These are phyloP conservation scores for Abrus pulchellus DNA, from an alignment of 306 rosid species.

Conservation along the genomic window DNA sequence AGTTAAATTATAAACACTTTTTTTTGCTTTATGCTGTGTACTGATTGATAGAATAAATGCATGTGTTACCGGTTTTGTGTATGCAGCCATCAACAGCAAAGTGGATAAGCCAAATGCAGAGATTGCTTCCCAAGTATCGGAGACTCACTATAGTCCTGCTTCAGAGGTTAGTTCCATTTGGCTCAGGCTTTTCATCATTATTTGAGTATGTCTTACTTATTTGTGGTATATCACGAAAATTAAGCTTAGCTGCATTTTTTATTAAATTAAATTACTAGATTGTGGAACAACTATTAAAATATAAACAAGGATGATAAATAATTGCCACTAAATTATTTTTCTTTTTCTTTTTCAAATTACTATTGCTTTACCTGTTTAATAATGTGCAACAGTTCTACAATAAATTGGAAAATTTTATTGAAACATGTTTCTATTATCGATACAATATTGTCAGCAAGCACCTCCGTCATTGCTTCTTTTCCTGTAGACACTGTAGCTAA, in stretches of 20 bases:
- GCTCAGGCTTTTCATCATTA: not conserved
- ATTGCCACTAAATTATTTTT: not conserved
- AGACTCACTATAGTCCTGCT: constrained; percentile 56
- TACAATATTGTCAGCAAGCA: not conserved
- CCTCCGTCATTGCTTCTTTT: not conserved
- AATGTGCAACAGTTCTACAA: not conserved
- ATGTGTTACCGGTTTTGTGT: constrained; percentile 24
- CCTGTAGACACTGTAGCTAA: not conserved
- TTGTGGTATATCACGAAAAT: constrained; percentile 21
- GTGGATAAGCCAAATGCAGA: constrained; percentile 63
- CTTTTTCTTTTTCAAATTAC: not conserved
- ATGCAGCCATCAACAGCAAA: constrained; percentile 64
- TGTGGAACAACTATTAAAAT: constrained; percentile 2
- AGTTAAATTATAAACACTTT: constrained; percentile 21
- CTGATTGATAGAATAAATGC: constrained; percentile 35
- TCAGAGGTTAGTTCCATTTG: constrained; percentile 70
- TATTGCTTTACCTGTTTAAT: not conserved
- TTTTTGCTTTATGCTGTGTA: constrained; percentile 30
- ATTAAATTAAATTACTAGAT: not conserved
- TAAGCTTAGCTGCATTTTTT: constrained; percentile 11
- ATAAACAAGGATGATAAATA: not conserved
- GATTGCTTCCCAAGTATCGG: constrained; percentile 58
- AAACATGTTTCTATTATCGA: not conserved
- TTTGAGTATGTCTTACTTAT: constrained; percentile 29
- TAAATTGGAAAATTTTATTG: not conserved